Percentiles rank a stretch among this genome's conserved stretches.
These are phyloP conservation scores for Saccharomycopsis fibuligera DNA, from an alignment of 805 yeast species.

Conservation along the genomic window DNA sequence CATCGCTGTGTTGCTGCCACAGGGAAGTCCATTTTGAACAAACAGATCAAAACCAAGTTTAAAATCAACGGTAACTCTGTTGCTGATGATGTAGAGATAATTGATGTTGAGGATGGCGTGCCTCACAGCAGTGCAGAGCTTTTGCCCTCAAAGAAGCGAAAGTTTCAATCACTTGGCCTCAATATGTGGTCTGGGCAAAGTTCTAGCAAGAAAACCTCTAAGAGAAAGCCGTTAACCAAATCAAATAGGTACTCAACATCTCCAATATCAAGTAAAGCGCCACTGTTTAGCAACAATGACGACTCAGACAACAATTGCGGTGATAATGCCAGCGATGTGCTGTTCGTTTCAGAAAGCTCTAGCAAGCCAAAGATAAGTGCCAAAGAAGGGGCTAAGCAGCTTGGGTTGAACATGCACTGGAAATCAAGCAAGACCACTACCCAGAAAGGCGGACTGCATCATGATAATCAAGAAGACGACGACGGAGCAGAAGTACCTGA, in stretches of 20 bases:
- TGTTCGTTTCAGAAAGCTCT: background rate
- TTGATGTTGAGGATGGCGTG: background rate
- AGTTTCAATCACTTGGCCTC: conserved; percentile 7
- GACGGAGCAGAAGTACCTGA: background rate
- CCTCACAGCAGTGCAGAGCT: background rate
- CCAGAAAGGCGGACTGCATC: too few species aligned
- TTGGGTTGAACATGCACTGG: conserved; percentile 12
- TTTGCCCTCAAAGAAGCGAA: background rate
- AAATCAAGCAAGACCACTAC: background rate
- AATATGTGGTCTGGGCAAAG: conserved; percentile 11
- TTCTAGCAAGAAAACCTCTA: background rate
- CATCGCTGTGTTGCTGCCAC: conserved; percentile 8
- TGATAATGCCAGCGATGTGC: too few species aligned
- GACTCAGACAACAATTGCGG: too few species aligned
- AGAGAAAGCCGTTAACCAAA: background rate
- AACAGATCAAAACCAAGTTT: too few species aligned
- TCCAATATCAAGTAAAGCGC: too few species aligned
- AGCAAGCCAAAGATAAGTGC: conserved; percentile 2
- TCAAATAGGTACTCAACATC: too few species aligned
- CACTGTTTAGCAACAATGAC: too few species aligned
- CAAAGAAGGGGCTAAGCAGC: conserved; percentile 4
- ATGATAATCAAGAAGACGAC: background rate
- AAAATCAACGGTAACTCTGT: background rate
- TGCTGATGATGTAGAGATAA: background rate
- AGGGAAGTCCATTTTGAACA: background rate